Conservation (phyloP, 257 asterid genomes). For the Nicotiana attenuata region DNA sequence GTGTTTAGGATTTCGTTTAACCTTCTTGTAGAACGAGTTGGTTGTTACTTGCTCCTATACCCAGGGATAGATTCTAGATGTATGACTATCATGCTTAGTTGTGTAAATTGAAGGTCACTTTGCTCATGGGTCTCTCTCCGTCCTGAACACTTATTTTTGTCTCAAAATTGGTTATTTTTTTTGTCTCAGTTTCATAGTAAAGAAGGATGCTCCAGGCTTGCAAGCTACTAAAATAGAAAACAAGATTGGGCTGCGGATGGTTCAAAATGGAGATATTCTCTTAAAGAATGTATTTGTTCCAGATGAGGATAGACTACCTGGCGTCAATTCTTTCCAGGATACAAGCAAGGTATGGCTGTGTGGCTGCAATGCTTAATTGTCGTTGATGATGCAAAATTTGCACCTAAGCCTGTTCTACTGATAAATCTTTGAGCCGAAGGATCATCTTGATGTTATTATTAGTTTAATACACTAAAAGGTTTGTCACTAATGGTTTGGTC, state of each 20-base stretch:
- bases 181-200: slow-evolving; percentile 59
- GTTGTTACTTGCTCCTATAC: not conserved
- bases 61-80: slow-evolving; percentile 35
- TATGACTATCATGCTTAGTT: slow-evolving; percentile 59
- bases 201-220: slow-evolving; percentile 81
- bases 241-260: slow-evolving; percentile 87
- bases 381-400: not conserved
- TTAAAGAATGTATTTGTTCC: slow-evolving; percentile 77
- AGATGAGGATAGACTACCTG: slow-evolving; percentile 89
- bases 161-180: slow-evolving; percentile 16
- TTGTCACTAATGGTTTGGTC: not conserved
- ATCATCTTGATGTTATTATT: not conserved
- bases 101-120: not conserved
- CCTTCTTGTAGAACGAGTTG: not conserved
- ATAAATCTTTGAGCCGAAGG: not conserved
- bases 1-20: not conserved
- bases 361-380: not conserved
- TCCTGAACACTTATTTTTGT: not conserved
- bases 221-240: slow-evolving; percentile 92
- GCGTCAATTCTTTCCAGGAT: slow-evolving; percentile 88
- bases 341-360: slow-evolving; percentile 66
- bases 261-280: slow-evolving; percentile 92
- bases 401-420: not conserved
- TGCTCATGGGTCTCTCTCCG: not conserved
- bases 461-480: not conserved